Percentiles rank a stretch among this genome's conserved stretches.
These are phyloP conservation scores for Cytospora schulzeri DNA, from an alignment of 2,329 filamentous ascomycete genomes.

Conservation along the genomic window DNA sequence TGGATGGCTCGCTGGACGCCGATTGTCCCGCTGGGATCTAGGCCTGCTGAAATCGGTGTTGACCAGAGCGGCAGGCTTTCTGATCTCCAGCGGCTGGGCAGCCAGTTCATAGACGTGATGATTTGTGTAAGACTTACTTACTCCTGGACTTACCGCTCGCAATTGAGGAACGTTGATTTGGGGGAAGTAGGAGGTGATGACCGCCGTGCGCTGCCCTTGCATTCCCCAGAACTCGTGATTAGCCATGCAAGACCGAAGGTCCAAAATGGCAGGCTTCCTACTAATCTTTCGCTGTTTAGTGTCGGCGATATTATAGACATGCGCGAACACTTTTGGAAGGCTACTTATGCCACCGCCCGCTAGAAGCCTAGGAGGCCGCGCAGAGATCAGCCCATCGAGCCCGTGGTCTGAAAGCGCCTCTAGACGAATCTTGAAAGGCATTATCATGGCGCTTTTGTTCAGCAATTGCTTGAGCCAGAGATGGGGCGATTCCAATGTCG, in stretches of 20 bases:
- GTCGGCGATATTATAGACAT: background rate
- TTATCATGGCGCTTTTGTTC: background rate
- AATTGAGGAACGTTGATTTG: background rate
- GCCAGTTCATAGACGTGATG: background rate
- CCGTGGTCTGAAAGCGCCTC: background rate
- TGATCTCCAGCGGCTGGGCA: background rate
- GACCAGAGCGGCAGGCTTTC: background rate
- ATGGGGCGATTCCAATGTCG: background rate
- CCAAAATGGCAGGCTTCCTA: background rate
- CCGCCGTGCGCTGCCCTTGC: background rate
- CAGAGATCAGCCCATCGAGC: background rate
- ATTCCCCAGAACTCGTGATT: background rate
- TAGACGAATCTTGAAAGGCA: background rate
- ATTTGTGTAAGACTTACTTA: background rate
- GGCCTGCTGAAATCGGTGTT: background rate
- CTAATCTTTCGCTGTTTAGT: background rate
- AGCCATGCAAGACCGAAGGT: background rate
- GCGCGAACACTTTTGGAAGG: background rate
- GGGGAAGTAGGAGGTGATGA: background rate
- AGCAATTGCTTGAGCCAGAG: too few species aligned
- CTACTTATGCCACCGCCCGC: background rate
- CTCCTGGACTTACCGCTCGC: background rate
- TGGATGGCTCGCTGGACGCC: background rate
- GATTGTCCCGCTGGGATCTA: too few species aligned
- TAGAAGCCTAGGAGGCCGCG: background rate